Evolutionary conservation across 805 yeast species (phyloP).

Genomic region (Ogataea haglerorum): DNA sequence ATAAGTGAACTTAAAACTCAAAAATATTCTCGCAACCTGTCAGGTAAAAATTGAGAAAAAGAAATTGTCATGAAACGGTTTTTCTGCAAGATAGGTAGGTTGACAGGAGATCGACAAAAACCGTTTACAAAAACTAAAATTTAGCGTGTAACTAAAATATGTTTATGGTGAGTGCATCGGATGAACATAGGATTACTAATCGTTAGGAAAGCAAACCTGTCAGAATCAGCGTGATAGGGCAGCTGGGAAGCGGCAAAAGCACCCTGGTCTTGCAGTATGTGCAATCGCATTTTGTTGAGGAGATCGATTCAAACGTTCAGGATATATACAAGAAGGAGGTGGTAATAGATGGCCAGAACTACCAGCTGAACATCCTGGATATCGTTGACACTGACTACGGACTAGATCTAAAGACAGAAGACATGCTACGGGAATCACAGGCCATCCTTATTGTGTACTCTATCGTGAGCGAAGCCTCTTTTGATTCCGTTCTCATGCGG

Average conservation of each 20-base stretch:
- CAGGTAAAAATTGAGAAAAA: not conserved
- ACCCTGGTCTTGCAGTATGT: conserved; percentile 25
- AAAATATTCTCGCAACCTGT: not conserved
- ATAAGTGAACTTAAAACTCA: not conserved
- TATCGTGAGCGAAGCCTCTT: conserved; percentile 47
- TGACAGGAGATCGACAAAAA: not conserved
- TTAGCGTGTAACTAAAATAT: not conserved
- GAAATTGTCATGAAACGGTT: conserved; percentile 6
- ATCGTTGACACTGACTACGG: conserved; percentile 82
- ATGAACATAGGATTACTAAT: conserved; percentile 3
- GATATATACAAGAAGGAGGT: conserved; percentile 25
- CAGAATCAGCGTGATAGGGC: conserved; percentile 32
- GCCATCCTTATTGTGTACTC: conserved; percentile 49
- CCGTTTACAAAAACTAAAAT: not conserved
- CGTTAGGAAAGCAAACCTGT: conserved; percentile 7
- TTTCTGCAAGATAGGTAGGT: conserved; percentile 8
- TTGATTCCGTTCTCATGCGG: conserved; percentile 30
- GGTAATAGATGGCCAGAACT: conserved; percentile 37
- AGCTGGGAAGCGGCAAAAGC: conserved; percentile 33
- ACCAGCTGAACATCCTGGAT: conserved; percentile 56
- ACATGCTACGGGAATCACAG: conserved; percentile 36
- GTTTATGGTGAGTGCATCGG: conserved; percentile 8
- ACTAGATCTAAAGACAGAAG: conserved; percentile 19
- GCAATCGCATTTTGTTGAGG: conserved; percentile 21
- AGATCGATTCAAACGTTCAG: conserved; percentile 27